These are phyloP conservation scores for Celoporthe dispersa DNA, from an alignment of 2,329 filamentous ascomycete species.

Conservation along the genomic window DNA sequence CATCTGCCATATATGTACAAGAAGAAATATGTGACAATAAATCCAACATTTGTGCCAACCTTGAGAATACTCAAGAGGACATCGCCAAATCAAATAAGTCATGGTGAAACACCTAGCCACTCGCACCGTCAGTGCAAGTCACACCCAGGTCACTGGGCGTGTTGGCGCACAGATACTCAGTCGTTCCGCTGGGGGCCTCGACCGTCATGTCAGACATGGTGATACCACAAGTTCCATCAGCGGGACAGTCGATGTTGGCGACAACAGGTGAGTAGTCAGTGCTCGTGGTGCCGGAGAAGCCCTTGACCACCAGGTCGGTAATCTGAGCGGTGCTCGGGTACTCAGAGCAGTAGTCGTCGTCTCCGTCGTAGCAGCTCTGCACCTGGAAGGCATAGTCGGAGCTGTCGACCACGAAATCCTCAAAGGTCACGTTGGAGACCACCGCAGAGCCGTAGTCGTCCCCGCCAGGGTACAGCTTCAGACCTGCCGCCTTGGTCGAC, in stretches of 20 bases:
- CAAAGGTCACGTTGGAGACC: slow-evolving; percentile 48
- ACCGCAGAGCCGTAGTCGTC: slow-evolving; percentile 41
- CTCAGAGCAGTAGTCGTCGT: slow-evolving; percentile 41
- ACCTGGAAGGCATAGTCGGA: slow-evolving; percentile 51
- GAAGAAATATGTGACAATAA: not conserved
- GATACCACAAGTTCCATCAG: slow-evolving; percentile 44
- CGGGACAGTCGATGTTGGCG: slow-evolving; percentile 45
- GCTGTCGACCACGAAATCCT: slow-evolving; percentile 41
- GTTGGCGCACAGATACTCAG: slow-evolving; percentile 27
- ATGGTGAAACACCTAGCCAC: slow-evolving; percentile 7
- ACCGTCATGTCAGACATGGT: slow-evolving; percentile 41
- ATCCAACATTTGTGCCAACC: not conserved
- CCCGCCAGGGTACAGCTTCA: slow-evolving; percentile 48
- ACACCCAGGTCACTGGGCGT: slow-evolving; percentile 22
- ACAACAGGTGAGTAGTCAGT: slow-evolving; percentile 41
- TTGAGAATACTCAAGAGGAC: no score
- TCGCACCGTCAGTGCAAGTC: slow-evolving; percentile 24
- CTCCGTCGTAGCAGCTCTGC: slow-evolving; percentile 48
- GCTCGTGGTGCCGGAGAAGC: slow-evolving; percentile 45
- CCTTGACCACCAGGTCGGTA: slow-evolving; percentile 42
- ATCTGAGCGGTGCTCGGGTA: slow-evolving; percentile 42
- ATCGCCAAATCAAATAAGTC: no score
- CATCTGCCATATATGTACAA: not conserved
- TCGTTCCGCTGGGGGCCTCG: slow-evolving; percentile 36
- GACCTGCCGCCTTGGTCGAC: slow-evolving; percentile 22